Evolutionary conservation across 2,329 filamentous ascomycete species (phyloP).

Genomic region (Catunica adiposa): DNA sequence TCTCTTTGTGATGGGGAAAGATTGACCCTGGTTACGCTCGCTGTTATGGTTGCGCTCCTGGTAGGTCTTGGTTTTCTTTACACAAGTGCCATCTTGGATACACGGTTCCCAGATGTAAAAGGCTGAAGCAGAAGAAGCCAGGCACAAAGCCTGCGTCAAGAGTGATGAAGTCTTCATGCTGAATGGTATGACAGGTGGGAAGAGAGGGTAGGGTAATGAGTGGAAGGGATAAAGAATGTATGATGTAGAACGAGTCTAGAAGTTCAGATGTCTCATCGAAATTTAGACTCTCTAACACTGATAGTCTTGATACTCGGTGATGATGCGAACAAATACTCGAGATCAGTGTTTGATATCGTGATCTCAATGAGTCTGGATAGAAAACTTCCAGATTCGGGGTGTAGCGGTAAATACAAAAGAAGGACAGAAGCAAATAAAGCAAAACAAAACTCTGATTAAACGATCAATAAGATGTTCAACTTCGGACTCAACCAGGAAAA

Average conservation of each 20-base stretch:
- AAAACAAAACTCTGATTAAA: constrained; percentile 1
- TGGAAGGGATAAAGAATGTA: neutral
- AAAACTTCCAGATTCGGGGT: neutral
- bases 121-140: constrained; percentile 9
- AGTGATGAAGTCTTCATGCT: constrained; percentile 8
- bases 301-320: neutral
- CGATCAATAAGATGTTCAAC: neutral
- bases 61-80: constrained; percentile 5
- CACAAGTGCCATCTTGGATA: constrained; percentile 13
- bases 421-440: neutral
- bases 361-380: neutral
- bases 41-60: neutral
- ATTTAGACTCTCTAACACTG: neutral
- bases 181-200: neutral
- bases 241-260: neutral
- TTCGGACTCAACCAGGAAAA: neutral
- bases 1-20: constrained; percentile 8
- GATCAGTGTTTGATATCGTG: neutral
- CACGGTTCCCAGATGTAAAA: constrained; percentile 15
- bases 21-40: neutral
- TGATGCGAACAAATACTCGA: neutral
- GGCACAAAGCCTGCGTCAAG: constrained; percentile 5
- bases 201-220: neutral
- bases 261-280: neutral
- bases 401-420: neutral